These are phyloP conservation scores for Diaporthe vaccinii DNA, from an alignment of 2,329 filamentous ascomycete species.

Conservation along the genomic window DNA sequence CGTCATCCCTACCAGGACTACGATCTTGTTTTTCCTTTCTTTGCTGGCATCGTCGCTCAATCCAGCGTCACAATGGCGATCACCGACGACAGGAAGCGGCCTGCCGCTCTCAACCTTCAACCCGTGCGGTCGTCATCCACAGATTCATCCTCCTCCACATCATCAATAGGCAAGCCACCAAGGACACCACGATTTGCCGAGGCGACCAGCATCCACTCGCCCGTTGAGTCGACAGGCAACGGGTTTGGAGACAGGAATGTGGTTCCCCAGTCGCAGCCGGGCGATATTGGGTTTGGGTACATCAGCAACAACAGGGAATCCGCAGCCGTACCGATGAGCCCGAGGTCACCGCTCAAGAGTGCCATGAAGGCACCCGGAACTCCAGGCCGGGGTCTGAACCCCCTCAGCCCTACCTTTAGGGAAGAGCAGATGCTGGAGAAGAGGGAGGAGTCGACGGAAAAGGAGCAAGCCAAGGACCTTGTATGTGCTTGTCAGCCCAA, in stretches of 20 bases:
- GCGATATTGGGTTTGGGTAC: conserved; percentile 94
- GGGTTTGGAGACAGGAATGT: conserved; percentile 60
- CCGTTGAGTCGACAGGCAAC: conserved; percentile 67
- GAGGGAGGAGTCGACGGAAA: conserved; percentile 83
- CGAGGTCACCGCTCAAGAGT: conserved; percentile 87
- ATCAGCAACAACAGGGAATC: conserved; percentile 74
- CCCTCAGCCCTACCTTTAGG: conserved; percentile 89
- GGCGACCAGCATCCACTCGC: conserved; percentile 83
- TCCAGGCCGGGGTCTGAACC: conserved; percentile 80
- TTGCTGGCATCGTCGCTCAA: conserved; percentile 32
- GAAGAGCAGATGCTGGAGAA: conserved; percentile 92
- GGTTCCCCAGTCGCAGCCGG: conserved; percentile 77
- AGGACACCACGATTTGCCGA: conserved; percentile 85
- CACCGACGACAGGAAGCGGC: conserved; percentile 68
- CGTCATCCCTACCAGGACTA: conserved; percentile 21
- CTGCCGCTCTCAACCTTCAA: conserved; percentile 67
- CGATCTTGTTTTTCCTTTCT: conserved; percentile 43
- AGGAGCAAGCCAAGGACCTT: conserved; percentile 87
- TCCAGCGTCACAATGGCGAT: conserved; percentile 47
- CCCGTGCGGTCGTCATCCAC: conserved; percentile 64
- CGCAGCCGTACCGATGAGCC: conserved; percentile 74
- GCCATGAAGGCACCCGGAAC: conserved; percentile 91
- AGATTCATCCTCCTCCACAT: conserved; percentile 65
- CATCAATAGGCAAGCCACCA: conserved; percentile 72
- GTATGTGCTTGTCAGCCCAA: conserved; percentile 67